Conservation (phyloP, 2,329 filamentous ascomycete species). For the Fusarium secorum region DNA sequence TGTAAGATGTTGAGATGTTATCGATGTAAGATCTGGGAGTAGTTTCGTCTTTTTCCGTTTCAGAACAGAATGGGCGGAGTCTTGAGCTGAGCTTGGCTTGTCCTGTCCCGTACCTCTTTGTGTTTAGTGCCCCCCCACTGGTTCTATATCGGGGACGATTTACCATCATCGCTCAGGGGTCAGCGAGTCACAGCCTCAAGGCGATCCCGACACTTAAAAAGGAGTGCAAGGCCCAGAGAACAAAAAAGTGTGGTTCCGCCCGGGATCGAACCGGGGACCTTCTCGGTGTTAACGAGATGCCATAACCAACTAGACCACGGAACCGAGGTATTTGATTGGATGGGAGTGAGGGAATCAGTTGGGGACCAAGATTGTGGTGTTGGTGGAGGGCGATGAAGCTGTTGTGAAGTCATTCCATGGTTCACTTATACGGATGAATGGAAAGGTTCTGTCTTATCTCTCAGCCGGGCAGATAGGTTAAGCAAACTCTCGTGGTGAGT, state of each 20-base stretch:
- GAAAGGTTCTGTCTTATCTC: background rate
- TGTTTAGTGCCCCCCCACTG: slow-evolving; percentile 12
- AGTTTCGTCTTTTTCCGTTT: slow-evolving; percentile 12
- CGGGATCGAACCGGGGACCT: slow-evolving; percentile 19
- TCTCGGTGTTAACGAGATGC: slow-evolving; percentile 22
- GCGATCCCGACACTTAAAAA: background rate
- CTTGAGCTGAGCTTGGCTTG: slow-evolving; percentile 14
- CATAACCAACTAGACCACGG: slow-evolving; percentile 22
- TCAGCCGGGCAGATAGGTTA: no score
- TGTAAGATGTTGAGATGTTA: background rate
- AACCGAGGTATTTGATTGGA: background rate
- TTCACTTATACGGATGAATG: background rate
- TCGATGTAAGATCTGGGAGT: slow-evolving; percentile 19
- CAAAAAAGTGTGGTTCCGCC: slow-evolving; percentile 11
- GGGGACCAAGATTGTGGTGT: background rate
- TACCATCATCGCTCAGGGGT: slow-evolving; percentile 22
- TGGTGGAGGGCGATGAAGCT: background rate
- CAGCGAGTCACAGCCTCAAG: slow-evolving; percentile 10
- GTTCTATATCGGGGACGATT: slow-evolving; percentile 16
- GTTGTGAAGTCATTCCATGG: background rate
- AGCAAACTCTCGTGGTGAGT: background rate
- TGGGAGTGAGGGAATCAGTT: fast-evolving
- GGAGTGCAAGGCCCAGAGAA: background rate
- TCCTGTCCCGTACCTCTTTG: background rate
- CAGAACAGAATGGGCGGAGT: slow-evolving; percentile 12